A percentile compares a stretch with the other conserved stretches of the same genome.
Evolutionary conservation across 139 green algal genomes (phyloP).

Genomic region (Protoeuglena noctilucae): DNA sequence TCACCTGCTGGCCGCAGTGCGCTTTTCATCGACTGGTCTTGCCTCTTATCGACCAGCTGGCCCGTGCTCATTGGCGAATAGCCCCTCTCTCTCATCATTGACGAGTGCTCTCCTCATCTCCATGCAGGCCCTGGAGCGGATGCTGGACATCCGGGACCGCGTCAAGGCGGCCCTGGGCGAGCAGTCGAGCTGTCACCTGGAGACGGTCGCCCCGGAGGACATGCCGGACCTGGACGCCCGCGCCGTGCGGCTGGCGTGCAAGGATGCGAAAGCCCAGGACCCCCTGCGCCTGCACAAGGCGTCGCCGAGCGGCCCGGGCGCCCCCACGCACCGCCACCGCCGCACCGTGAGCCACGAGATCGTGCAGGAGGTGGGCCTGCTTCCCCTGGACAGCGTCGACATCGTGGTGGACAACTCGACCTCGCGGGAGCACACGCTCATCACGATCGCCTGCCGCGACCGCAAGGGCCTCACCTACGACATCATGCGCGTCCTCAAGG

Average conservation of each 20-base stretch:
- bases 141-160: too few relatives aligned
- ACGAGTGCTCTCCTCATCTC: too few relatives aligned
- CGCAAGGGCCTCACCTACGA: constrained; percentile 35
- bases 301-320: background rate
- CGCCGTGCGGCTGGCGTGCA: background rate
- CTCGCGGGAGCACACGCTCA: constrained; percentile 16
- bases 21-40: too few relatives aligned
- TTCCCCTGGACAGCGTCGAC: background rate
- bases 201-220: background rate
- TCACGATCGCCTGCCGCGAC: constrained; percentile 18
- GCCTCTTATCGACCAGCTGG: too few relatives aligned
- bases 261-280: background rate
- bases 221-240: background rate
- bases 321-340: background rate
- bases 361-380: background rate
- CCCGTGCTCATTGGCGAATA: background rate
- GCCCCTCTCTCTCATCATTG: too few relatives aligned
- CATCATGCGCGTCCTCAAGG: constrained; percentile 20
- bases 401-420: constrained; percentile 26
- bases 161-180: too few relatives aligned
- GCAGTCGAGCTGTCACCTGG: background rate
- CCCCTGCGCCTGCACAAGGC: background rate
- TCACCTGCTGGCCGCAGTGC: too few relatives aligned
- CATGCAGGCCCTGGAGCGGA: too few relatives aligned
- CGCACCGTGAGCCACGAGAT: background rate